phyloP scores from a whole-genome alignment of 495 filamentous ascomycete species.

The Aspergillus sclerotiicarbonarius region DNA sequence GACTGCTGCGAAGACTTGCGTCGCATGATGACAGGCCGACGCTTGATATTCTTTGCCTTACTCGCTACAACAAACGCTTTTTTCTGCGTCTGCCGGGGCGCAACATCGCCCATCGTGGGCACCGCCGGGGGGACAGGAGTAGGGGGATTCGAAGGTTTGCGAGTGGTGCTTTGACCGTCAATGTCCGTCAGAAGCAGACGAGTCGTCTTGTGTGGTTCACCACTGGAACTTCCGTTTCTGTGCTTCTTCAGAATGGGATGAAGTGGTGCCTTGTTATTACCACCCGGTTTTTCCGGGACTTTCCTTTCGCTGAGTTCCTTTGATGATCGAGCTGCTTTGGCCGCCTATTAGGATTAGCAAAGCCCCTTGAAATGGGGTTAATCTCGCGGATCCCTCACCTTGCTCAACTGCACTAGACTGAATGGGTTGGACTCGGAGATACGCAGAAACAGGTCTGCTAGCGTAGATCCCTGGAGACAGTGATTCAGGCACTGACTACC shows the following conservation, averaged over 20 bases:
- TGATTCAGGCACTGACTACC: slow-evolving; percentile 29
- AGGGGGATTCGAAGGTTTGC: slow-evolving; percentile 33
- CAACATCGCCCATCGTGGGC: slow-evolving; percentile 9
- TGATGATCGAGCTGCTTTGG: slow-evolving; percentile 3
- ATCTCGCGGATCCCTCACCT: too few relatives aligned
- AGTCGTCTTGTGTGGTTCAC: slow-evolving; percentile 34
- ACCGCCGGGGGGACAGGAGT: slow-evolving; percentile 21
- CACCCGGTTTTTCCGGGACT: slow-evolving; percentile 7
- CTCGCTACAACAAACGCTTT: slow-evolving; percentile 33
- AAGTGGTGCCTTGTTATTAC: slow-evolving; percentile 18
- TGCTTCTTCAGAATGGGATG: slow-evolving; percentile 43
- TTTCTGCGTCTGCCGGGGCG: slow-evolving; percentile 23
- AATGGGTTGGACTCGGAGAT: slow-evolving; percentile 32
- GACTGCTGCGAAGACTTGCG: slow-evolving; percentile 42
- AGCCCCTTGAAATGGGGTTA: not conserved
- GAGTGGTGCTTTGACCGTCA: slow-evolving; percentile 30
- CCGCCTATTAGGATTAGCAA: not conserved
- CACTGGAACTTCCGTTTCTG: slow-evolving; percentile 16
- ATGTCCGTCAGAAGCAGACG: slow-evolving; percentile 31
- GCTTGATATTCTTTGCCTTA: slow-evolving; percentile 32
- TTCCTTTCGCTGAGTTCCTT: slow-evolving; percentile 8
- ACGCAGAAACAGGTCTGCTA: slow-evolving; percentile 41
- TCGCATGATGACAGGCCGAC: slow-evolving; percentile 41
- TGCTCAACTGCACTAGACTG: not conserved
- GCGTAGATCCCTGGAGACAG: slow-evolving; percentile 29